Evolutionary conservation across 2,329 filamentous ascomycete genomes (phyloP), one percentile per base, ranked within the genome.

Genomic region (Neofusicoccum sp.): DNA sequence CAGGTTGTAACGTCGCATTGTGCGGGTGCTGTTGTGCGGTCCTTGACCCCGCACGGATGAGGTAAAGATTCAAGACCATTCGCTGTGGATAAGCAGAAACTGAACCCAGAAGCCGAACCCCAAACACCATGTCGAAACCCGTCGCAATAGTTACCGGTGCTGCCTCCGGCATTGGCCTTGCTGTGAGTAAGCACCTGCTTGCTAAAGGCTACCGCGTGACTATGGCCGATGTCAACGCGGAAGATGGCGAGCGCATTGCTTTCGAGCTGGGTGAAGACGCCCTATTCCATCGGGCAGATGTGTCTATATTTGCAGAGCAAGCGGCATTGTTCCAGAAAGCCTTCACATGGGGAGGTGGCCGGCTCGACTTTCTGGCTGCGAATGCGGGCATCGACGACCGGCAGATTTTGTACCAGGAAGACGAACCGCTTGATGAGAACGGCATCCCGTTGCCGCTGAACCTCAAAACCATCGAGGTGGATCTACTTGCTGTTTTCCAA

Each of bases 61-160:
- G 1, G 14, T 41, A n/a, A 41, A 41, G 38, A n/a, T 1, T 11
- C 14, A 6, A n/a, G 6, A n/a, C 14, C 14, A 6, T 11, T 11
- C 38, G n/a, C n/a, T n/a, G 16, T 41, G 38, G 14, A 11, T 6
- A 41, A n/a, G 38, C 38, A 41, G 38, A 41, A 6, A 5, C 20
- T 47, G n/a, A 16, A 16, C 14, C 14, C 36, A 14, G 16, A 3
- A 30, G n/a, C 26, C 20, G 2, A 6, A 28, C 6, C 4, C 6
- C 4, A 30, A 28, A 34, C 33, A 16, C n/a, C 33, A 76, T 76
- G 74, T 68, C 70, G 8, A 70, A 73, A 60, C 73, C 73, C 3
- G 74, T 78, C 30, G 78, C 76, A 3, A 72, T 80, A 9, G 69
- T 80, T 16, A 80, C 78, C 20, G 78, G 78, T n/a, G 78, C 72